phyloP scores from a whole-genome alignment of 192 early-diverging fungal species.

The Coemansia umbellata region DNA sequence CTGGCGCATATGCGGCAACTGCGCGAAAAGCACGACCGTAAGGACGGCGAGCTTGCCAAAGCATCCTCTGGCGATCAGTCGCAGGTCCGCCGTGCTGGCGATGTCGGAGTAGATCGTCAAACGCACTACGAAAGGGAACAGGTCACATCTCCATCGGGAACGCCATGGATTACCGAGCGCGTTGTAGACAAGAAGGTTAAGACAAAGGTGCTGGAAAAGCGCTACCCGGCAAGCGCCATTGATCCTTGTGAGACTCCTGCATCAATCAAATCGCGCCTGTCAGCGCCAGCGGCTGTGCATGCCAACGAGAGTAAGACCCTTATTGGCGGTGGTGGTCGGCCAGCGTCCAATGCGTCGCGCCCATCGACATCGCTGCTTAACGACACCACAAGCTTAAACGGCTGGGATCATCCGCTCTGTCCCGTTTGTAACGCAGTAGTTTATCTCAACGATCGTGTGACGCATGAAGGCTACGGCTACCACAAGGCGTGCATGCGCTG shows the following conservation, averaged over 20 bases:
- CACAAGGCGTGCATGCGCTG: constrained; percentile 54
- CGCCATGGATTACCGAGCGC: constrained; percentile 51
- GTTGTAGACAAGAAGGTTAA: constrained; percentile 50
- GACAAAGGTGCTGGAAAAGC: constrained; percentile 51
- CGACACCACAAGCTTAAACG: constrained; percentile 44
- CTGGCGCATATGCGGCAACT: constrained; percentile 49
- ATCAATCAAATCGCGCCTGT: neutral
- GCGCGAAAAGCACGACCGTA: constrained; percentile 17
- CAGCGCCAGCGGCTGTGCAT: neutral
- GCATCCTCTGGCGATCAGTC: constrained; percentile 27
- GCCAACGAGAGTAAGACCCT: constrained; percentile 16
- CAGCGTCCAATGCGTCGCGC: constrained; percentile 35
- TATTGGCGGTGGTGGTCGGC: constrained; percentile 34
- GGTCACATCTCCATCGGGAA: constrained; percentile 43
- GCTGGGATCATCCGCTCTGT: constrained; percentile 53
- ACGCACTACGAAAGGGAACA: constrained; percentile 52
- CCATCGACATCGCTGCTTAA: constrained; percentile 44
- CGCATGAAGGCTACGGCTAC: constrained; percentile 52
- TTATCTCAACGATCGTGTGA: constrained; percentile 49
- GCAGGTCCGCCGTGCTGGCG: constrained; percentile 37
- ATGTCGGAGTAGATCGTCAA: constrained; percentile 44
- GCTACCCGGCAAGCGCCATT: constrained; percentile 38
- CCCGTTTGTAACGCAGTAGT: constrained; percentile 41
- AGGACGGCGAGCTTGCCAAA: neutral
- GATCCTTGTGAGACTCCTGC: constrained; percentile 5